Evolutionary conservation across 2,329 filamentous ascomycete species (phyloP), one percentile per base, ranked within the genome.

Genomic region (Shiraia sp.): DNA sequence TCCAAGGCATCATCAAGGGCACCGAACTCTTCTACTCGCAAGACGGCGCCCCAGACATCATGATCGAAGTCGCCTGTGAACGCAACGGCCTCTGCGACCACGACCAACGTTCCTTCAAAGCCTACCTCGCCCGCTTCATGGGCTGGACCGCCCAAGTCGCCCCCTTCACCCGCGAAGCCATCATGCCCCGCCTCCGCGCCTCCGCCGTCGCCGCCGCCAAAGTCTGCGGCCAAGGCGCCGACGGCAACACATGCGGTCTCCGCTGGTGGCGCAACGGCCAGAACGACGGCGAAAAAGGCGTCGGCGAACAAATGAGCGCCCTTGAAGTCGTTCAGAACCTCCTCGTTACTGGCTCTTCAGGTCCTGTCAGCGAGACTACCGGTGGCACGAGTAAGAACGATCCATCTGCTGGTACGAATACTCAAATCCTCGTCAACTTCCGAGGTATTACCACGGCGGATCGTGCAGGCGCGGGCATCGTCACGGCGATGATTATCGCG

Each of bases 401-500:
- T 41, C 69, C 72, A 3, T 62, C 49, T 24, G 72, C 71, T 7
- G 72, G 72, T 32, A 33, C 47, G 42, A 54, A 66, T 36, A 51
- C 51, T 12, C 53, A 55, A 25, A 55, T 58, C 1, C 62, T 69
- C 6, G 44, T 64, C 15, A 51, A 41, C 1, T 63, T 61, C 42
- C 49, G 64, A 23, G 38, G 40, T 1, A 75, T 84, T 24, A 81
- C 79, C 2, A 75, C 75, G 1, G 82, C 76, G 6, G 87, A 91
- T 59, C 80, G 75, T 48, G 85, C 80, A 6, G 88, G 86, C 9
- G 87, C 87, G 26, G 80, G 80, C 9, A 79, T 90, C 45, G 49
- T 82, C 36, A 91, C 87, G 1, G 66, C 80, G 2, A 34, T 83
- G 5, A 65, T 85, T 3, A 62, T 88, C 1, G 58, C 76, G 5